Conservation (phyloP, 2,329 filamentous ascomycete genomes). For the Trichophyton mentagrophytes region DNA sequence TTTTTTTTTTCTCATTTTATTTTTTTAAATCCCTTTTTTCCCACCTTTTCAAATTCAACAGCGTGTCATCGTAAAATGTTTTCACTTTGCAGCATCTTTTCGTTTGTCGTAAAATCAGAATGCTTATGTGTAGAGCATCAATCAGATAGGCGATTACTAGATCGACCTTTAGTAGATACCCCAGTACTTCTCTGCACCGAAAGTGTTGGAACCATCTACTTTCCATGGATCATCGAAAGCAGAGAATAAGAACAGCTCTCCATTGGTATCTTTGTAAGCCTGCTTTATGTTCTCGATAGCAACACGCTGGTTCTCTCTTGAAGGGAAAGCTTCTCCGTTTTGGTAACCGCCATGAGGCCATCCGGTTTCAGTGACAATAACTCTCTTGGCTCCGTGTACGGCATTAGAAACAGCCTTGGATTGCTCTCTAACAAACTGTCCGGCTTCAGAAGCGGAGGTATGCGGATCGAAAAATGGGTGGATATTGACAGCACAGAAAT, state of each 20-base stretch:
- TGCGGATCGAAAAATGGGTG: constrained; percentile 72
- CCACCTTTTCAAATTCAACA: not conserved
- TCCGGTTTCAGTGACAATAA: constrained; percentile 69
- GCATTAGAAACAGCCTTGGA: constrained; percentile 34
- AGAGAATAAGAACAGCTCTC: constrained; percentile 57
- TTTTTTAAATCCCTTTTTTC: not conserved
- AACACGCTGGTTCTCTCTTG: constrained; percentile 49
- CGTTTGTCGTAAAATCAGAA: not conserved
- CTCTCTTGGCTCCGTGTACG: constrained; percentile 44
- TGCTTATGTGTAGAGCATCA: not conserved
- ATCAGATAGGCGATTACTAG: not conserved
- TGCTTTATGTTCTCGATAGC: constrained; percentile 54
- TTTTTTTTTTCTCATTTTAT: too few species aligned
- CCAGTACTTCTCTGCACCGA: constrained; percentile 65
- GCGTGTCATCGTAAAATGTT: not conserved
- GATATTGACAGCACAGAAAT: constrained; percentile 69
- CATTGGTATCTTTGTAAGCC: constrained; percentile 37
- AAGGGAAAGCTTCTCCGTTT: constrained; percentile 59
- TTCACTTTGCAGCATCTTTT: not conserved
- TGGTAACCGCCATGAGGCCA: constrained; percentile 60
- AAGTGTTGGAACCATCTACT: constrained; percentile 46
- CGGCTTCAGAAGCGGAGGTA: constrained; percentile 46
- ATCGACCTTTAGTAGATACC: constrained; percentile 30
- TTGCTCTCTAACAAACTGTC: constrained; percentile 51
- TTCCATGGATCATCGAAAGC: constrained; percentile 77